Base-by-base conservation (phyloP, 257 asterid species). In the Solanum chiquidenum region DNA sequence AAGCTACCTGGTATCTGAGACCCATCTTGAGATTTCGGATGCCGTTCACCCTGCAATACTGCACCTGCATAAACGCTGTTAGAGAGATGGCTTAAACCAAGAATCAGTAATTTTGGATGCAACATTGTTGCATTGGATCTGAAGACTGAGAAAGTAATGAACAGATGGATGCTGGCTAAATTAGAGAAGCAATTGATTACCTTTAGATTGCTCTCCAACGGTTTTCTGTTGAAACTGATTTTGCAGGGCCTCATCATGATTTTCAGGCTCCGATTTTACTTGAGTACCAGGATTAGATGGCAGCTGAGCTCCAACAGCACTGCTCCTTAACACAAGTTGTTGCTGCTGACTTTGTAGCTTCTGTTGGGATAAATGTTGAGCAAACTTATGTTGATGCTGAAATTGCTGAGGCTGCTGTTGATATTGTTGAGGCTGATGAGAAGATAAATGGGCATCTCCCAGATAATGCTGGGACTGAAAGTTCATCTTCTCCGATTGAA, bases 381-480 rank as follows among this genome's bases (percentile, higher is more conserved):
- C 90, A 87, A 87, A 89, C 84, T 93, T 96, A 76, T 89, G 93
- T 73, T 85, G 87, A 37, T 72, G 91, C 89, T 93, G 97, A 89
- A 94, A 94, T 87, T 94, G 98, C 88, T 92, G 95, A 86, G 96
- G 69, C 71, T 94, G 92, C 72, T 90, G 95, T 62, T 88, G 95
- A 89, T 91, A 89, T 86, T 91, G 94, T 72, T 92, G 96, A n/a
- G 88, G 95, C 73, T 91, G 94, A 88, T 90, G 93, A 90, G 94
- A 89, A 83, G 92, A 94, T 62, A 90, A 85, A 82, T 89, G 86
- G 89, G 93, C 92, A 71, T 96, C 95, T 86, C 89, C 83, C 86
- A 86, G 85, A 34, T 90, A 86, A 89, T 91, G 92, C 87, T 90
- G 94, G 12, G 95, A 69, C 89, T 91, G 98, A 90, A 93, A 88